Evolutionary conservation across 305 asterid species (phyloP).

Genomic region (Fraxinus greggii): DNA sequence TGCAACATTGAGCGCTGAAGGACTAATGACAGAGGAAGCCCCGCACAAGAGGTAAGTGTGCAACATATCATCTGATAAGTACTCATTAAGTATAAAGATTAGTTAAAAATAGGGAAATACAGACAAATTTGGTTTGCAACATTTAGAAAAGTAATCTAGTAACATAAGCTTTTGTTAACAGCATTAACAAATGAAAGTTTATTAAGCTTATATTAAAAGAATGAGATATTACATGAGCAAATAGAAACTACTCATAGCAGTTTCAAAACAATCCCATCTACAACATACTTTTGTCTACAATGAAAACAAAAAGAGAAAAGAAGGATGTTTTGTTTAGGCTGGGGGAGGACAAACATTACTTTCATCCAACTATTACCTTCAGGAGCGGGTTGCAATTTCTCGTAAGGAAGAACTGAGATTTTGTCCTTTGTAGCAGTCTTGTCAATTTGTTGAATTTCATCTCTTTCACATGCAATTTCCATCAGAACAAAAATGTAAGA

Average conservation of each 20-base stretch:
- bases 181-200: background rate
- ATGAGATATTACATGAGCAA: background rate
- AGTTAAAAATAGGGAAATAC: background rate
- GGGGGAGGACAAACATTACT: conserved; percentile 4
- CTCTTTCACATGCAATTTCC: conserved; percentile 48
- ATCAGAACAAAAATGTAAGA: conserved; percentile 20
- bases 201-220: background rate
- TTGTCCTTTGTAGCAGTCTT: conserved; percentile 37
- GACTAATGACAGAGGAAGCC: background rate
- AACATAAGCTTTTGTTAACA: background rate
- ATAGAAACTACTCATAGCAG: background rate
- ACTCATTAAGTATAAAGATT: background rate
- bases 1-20: background rate
- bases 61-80: background rate
- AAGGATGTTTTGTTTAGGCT: background rate
- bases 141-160: background rate
- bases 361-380: conserved; percentile 51
- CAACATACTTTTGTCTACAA: background rate
- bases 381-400: conserved; percentile 54
- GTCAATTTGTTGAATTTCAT: conserved; percentile 43
- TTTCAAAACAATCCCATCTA: background rate
- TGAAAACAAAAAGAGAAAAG: background rate
- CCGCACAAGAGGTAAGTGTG: background rate
- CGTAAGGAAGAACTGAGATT: conserved; percentile 60
- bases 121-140: background rate